Conservation (phyloP, 345 rosid genomes). For the Moringa oleifera region DNA sequence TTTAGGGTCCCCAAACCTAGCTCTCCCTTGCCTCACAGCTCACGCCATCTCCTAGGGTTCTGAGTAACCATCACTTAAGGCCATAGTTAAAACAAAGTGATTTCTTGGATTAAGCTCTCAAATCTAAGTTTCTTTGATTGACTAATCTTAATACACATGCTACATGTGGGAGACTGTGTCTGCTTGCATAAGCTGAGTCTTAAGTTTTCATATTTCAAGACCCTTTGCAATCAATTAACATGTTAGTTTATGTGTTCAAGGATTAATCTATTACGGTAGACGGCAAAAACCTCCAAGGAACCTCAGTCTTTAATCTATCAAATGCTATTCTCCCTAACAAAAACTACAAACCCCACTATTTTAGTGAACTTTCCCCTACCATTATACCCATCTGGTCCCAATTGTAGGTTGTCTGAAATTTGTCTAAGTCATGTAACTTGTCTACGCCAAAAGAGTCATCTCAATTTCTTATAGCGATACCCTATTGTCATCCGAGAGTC, state of each 20-base stretch:
- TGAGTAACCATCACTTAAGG: slow-evolving; percentile 16
- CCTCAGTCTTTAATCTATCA: neutral
- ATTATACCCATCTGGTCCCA: slow-evolving; percentile 15
- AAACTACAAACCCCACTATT: no score
- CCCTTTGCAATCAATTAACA: slow-evolving; percentile 14
- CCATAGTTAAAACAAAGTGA: slow-evolving; percentile 15
- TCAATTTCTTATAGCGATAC: slow-evolving; percentile 10
- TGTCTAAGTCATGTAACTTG: slow-evolving; percentile 10
- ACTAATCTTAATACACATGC: slow-evolving; percentile 59
- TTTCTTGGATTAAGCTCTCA: slow-evolving; percentile 27
- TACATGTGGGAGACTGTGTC: slow-evolving; percentile 83
- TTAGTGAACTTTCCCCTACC: slow-evolving; percentile 21
- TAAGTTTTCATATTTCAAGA: slow-evolving; percentile 18
- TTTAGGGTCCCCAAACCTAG: slow-evolving; percentile 11
- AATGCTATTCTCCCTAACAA: neutral
- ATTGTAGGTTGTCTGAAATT: slow-evolving; percentile 15
- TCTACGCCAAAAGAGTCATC: neutral
- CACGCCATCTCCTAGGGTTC: slow-evolving; percentile 42
- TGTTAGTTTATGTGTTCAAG: slow-evolving; percentile 5
- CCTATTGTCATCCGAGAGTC: slow-evolving; percentile 5
- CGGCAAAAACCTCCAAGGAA: slow-evolving; percentile 21
- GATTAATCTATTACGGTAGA: slow-evolving; percentile 20
- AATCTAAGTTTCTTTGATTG: slow-evolving; percentile 23
- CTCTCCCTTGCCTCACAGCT: slow-evolving; percentile 15
- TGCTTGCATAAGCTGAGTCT: slow-evolving; percentile 19